Base-by-base conservation (phyloP, 106 monocot genomes). In the Gastrodia elata region DNA sequence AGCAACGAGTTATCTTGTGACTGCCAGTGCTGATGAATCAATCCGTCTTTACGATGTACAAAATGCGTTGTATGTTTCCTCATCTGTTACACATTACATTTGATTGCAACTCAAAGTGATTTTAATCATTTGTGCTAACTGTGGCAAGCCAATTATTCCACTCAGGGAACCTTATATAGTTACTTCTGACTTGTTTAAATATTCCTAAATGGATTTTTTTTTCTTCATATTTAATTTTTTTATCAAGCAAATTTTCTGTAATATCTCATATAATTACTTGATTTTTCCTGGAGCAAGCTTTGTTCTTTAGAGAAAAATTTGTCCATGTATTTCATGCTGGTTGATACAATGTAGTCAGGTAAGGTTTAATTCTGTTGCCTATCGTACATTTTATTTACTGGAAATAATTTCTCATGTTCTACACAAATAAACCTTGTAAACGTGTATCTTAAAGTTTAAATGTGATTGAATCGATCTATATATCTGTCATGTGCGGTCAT, bases 21-120 rank as follows among this genome's bases (percentile, higher is more conserved):
- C 98, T 16, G 98, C 98, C 14, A 91, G 93, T 87, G 93, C 87
- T 79, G 90, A 93, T 82, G 98, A 98, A 85, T 98, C 98, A 36
- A 98, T 98, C 78, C 93, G 93, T 28, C 87, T 98, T 1, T 98
- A 98, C 75, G 98, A 98, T 80, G 78, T 93, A 55, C 85, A 86
- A 28, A 98, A 91, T 93, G 88, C 87, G 57, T 42, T 80, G 98
- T 98, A 82, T 68, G 90, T 73, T 70, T 73, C 32, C 26, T 72
- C 49, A 71, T 25, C 20, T 77, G 70, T 67, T 67, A 5, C n/a
- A 5, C 38, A 7, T 20, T 67, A n/a, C 67, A 67, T 38, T 20
- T n/a, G 36, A 38, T 36, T 67, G n/a, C 11, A 35, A 67, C 6
- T 3, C 26, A 11, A 33, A 64, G 15, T 64, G 4, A 22, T 64